Evolutionary conservation across 768 basidiomycete species (phyloP), one percentile per base, ranked within the genome.

Genomic region (Lentinula detonsa): DNA sequence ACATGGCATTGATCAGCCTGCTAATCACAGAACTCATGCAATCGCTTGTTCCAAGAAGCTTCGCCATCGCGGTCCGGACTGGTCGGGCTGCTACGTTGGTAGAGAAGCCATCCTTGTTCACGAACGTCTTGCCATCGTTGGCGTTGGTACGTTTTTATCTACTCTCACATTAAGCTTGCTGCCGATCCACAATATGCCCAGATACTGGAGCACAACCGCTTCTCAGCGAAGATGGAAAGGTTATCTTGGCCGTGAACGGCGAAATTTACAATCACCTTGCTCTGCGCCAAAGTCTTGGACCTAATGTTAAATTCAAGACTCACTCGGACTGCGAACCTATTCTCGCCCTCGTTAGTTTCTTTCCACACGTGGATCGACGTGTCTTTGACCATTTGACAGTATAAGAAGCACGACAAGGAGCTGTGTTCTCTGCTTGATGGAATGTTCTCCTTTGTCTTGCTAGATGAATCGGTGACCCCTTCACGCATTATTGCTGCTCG

Each of bases 311-410:
- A 61, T 96, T 98, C 81, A 97, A 93, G 80, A 98, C 96, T 0
- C 92, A 96, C 70, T 98, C 95, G 0, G 97, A 99, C 69, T 99
- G 97, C 74, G 97, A 99, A 74, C 87, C 97, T 68, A 96, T 99
- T 66, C 83, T 98, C 63, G 91, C 95, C 65, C 74, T 99, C 67
- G 96, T 97, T 64, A 69, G 79, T 74, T 9, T 5, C 28, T 31
- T 35, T 66, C 61, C 13, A 8, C 59, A 11, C 18, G 50, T 23
- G 45, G 16, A 34, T 31, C 10, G 50, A 60, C 21, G 23, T 42
- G 59, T 56, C 16, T 28, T 58, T 59, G 40, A 56, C 23, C 23
- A 42, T 40, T 34, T 42, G 57, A 9, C 65, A 98, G 96, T 98
- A 97, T 78, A 79, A 81, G 67, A 89, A 93, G 75, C 73, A 91